Evolutionary conservation across 2,329 filamentous ascomycete genomes (phyloP).

Genomic region (Ophiocordyceps unilateralis): DNA sequence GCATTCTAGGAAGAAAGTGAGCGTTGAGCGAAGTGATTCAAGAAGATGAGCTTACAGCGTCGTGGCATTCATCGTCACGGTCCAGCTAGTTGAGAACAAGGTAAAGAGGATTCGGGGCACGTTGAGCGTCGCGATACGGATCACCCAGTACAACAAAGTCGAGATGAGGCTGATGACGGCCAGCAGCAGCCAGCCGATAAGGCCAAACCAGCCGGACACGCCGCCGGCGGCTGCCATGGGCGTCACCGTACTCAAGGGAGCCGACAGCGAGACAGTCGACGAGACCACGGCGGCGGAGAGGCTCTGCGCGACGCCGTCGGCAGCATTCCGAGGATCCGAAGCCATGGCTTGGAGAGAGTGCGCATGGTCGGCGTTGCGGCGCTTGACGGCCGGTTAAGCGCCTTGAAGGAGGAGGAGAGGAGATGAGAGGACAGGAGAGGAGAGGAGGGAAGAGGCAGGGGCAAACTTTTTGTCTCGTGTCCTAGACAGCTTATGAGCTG

Average conservation of each 20-base stretch:
- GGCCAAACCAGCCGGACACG: constrained; percentile 37
- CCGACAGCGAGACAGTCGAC: constrained; percentile 14
- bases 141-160: constrained; percentile 54
- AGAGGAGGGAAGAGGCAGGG: background rate
- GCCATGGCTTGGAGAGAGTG: constrained; percentile 17
- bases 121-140: constrained; percentile 76
- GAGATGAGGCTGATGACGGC: constrained; percentile 37
- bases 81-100: constrained; percentile 80
- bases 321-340: constrained; percentile 21
- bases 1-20: constrained; percentile 32
- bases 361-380: constrained; percentile 17
- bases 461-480: background rate
- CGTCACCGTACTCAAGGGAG: constrained; percentile 19
- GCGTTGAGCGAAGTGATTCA: constrained; percentile 2
- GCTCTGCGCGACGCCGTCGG: constrained; percentile 15
- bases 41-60: constrained; percentile 48
- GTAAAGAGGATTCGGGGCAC: constrained; percentile 79
- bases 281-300: constrained; percentile 15
- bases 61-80: constrained; percentile 96
- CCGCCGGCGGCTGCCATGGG: constrained; percentile 18
- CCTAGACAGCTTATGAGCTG: background rate
- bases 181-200: constrained; percentile 37
- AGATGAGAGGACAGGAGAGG: no score
- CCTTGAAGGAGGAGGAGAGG: no score
- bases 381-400: constrained; percentile 7